Base-by-base conservation (phyloP, 1,284 basidiomycete genomes). In the Coriolopsis trogii region DNA sequence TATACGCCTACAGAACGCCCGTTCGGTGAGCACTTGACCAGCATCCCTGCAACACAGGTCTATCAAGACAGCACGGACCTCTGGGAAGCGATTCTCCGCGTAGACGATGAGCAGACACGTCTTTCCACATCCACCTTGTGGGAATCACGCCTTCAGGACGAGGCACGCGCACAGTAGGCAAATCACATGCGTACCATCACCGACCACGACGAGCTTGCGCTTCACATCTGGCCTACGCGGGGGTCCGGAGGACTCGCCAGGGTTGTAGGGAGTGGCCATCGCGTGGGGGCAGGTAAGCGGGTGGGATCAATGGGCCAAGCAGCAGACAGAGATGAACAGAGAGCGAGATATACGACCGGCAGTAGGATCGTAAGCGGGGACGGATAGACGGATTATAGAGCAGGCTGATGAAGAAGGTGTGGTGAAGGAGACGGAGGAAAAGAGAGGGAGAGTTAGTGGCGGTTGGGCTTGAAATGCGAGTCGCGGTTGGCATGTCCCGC, bases 51-150 rank as follows among this genome's bases (percentile, higher is more conserved):
- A 5, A 15, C 13, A 24, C 12, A 15, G 13, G 12, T 6, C 7
- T n/a, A 4, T 8, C 18, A 5, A 21, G 26, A 21, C 18, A 4
- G 18, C 23, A 64, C 74, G 67, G 73, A 96, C 95, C 84, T 97
- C 95, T 43, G 97, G 96, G 72, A 99, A 99, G 41, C 95, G 86
- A 68, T 97, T 96, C 77, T 98, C 93, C 24, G 95, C 94, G 70
- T 98, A 99, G 41, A 95, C 93, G 64, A 94, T 94, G 60, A 94
- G 82, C 57, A 95, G 77, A 79, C 93, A 95, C 39, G 94, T 96
- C 80, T 95, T 93, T 63, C 88, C 87, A 67, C 88, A 89, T 49
- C 87, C 87, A 70, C 88, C 86, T 87, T 62, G 13, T 37, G 37
- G 23, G 26, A 7, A 30, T 49, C 13, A 30, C 16, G 46, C 33